Base-by-base conservation (phyloP, 2,329 filamentous ascomycete species). In the Alternaria sp. region DNA sequence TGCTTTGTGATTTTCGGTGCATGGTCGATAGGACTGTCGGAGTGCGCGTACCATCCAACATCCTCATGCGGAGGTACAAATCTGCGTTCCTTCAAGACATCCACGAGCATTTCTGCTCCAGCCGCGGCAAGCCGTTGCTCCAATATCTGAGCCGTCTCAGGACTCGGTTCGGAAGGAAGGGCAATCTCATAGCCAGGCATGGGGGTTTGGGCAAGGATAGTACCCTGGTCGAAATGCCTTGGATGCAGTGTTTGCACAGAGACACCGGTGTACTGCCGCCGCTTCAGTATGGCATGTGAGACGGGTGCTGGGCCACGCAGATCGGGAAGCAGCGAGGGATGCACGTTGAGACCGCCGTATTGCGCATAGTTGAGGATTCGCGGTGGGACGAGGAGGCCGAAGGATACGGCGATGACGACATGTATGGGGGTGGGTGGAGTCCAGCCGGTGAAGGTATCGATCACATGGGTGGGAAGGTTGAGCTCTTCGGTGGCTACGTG, bases 301-400 rank as follows among this genome's bases (percentile, higher is more conserved):
- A 99, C 85, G 0, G 96, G 96, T 3, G 96, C 93, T 11, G 96
- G 88, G 3, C 96, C 96, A 61, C 91, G 90, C 62, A 97, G 88
- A 76, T 96, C 91, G 5, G 94, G 95, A 13, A 99, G 86, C 26
- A 97, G 81, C 1, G 95, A 98, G 1, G 96, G 96, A 75, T 99
- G 96, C 3, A 99, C 86, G 79, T 99, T 99, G 4, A 99, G 82
- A 0, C 96, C 96, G 46, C 94, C 94, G 80, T 96, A 97, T 71
- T 87, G 88, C 23, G 91, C 88, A 1, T 82, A 82, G 21, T 83
- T 82, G 21, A 99, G 83, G 15, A 98, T 88, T 5, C 93, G 86
- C 1, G 86, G 85, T 1, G 96, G 96, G 1, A 99, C 90, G 65
- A 97, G 91, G 8, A 97, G 86, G 4, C 96, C 96, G 80, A 98